Evolutionary conservation across 2,329 filamentous ascomycete species (phyloP).

Genomic region (Cladosporium austrohemisphaericum): DNA sequence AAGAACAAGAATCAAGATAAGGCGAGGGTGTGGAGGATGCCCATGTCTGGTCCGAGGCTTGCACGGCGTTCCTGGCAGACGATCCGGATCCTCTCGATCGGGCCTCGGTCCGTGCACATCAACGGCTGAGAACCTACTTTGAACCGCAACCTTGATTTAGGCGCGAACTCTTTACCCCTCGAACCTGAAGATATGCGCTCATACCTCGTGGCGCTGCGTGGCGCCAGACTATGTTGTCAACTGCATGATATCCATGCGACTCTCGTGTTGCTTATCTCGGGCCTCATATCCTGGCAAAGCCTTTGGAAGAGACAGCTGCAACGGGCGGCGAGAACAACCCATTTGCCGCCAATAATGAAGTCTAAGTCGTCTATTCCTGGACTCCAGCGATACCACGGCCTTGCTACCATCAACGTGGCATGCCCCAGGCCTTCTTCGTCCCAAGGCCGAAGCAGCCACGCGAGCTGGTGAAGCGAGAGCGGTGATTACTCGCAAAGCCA

Average conservation of each 20-base stretch:
- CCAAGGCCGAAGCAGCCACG: background rate
- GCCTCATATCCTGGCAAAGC: background rate
- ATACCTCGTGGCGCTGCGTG: background rate
- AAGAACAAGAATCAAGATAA: no score
- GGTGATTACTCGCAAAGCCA: background rate
- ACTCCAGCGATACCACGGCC: no score
- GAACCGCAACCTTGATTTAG: background rate
- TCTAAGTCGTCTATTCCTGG: no score
- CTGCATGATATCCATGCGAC: constrained; percentile 1
- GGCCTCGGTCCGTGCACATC: constrained; percentile 1
- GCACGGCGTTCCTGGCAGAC: constrained; percentile 4
- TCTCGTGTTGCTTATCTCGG: background rate
- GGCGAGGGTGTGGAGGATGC: no score
- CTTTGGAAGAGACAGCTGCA: background rate
- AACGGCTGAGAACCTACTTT: constrained; percentile 5
- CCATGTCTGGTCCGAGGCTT: constrained; percentile 4
- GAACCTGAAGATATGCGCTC: background rate
- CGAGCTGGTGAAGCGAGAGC: background rate
- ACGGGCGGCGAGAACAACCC: background rate
- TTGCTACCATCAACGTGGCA: no score
- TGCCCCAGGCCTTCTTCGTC: background rate
- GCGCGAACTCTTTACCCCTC: background rate
- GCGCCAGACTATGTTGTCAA: constrained; percentile 1
- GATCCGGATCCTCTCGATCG: background rate
- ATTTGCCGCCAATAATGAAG: background rate